phyloP scores from a whole-genome alignment of 768 basidiomycete genomes.

The Asterophora lycoperdoides region DNA sequence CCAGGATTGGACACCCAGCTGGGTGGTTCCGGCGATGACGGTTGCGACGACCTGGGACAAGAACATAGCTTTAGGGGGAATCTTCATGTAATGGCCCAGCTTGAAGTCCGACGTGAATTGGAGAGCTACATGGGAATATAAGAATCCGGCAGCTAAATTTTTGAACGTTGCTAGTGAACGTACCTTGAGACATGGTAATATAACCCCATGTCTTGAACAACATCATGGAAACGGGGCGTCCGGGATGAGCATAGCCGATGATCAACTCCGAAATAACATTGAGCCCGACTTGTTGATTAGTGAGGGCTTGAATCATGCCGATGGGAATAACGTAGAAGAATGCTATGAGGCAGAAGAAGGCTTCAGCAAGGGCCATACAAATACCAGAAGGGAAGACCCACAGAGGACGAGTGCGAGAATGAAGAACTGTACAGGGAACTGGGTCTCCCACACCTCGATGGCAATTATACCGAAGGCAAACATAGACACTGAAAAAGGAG shows the following conservation, averaged over 20 bases:
- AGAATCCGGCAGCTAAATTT: background rate
- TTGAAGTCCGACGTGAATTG: conserved; percentile 75
- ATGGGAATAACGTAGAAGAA: conserved; percentile 73
- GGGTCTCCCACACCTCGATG: conserved; percentile 71
- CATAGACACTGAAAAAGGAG: conserved; percentile 41
- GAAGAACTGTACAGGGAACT: conserved; percentile 64
- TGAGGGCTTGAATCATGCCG: conserved; percentile 65
- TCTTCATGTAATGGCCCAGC: conserved; percentile 75
- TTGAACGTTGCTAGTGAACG: background rate
- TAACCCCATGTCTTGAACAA: conserved; percentile 84
- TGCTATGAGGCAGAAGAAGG: conserved; percentile 18
- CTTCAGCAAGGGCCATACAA: background rate
- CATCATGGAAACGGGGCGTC: conserved; percentile 79
- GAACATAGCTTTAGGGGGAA: conserved; percentile 64
- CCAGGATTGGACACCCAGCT: conserved; percentile 75
- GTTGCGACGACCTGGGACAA: conserved; percentile 63
- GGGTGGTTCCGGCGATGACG: conserved; percentile 64
- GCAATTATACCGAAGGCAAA: conserved; percentile 63
- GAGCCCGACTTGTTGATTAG: conserved; percentile 73
- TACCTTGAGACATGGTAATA: conserved; percentile 57
- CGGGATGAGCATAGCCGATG: conserved; percentile 75
- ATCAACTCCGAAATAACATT: conserved; percentile 79
- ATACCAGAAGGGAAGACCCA: conserved; percentile 19
- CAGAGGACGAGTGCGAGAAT: conserved; percentile 64
- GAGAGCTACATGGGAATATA: conserved; percentile 38